phyloP scores from a whole-genome alignment of 1,284 basidiomycete genomes.

The Papiliotrema fonsecae region DNA sequence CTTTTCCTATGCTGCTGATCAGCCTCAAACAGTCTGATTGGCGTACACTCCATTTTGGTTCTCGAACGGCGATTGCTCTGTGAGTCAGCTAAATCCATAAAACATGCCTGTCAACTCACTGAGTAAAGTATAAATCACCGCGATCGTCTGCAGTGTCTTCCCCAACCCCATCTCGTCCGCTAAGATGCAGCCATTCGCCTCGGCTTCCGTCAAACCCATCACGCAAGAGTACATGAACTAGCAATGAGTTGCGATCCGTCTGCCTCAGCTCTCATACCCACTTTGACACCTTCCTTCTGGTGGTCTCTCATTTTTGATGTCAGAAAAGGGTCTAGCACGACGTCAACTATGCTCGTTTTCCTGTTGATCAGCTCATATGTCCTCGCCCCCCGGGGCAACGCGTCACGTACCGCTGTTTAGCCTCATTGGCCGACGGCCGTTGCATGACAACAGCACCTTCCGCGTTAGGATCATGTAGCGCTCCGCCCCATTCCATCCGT shows the following conservation, averaged over 20 bases:
- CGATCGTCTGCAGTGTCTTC: constrained; percentile 82
- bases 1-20: constrained; percentile 59
- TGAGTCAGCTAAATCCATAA: constrained; percentile 1
- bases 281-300: constrained; percentile 72
- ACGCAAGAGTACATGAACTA: constrained; percentile 95
- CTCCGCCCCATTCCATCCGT: constrained; percentile 26
- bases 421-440: constrained; percentile 64
- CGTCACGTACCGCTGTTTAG: constrained; percentile 77
- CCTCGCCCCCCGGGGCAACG: too few relatives aligned
- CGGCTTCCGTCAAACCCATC: constrained; percentile 86
- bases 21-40: not conserved
- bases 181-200: constrained; percentile 81
- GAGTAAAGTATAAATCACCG: constrained; percentile 79
- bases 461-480: constrained; percentile 58
- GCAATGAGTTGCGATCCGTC: constrained; percentile 8
- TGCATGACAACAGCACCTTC: constrained; percentile 84
- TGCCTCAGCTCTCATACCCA: constrained; percentile 10
- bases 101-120: constrained; percentile 53
- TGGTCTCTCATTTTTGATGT: constrained; percentile 75
- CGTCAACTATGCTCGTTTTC: constrained; percentile 59
- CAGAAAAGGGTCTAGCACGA: constrained; percentile 91
- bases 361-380: constrained; percentile 18
- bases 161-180: constrained; percentile 98
- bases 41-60: constrained; percentile 53
- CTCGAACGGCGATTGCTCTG: constrained; percentile 72